phyloP scores from a whole-genome alignment of 2,329 filamentous ascomycete genomes.

The Colletotrichum liriopes region DNA sequence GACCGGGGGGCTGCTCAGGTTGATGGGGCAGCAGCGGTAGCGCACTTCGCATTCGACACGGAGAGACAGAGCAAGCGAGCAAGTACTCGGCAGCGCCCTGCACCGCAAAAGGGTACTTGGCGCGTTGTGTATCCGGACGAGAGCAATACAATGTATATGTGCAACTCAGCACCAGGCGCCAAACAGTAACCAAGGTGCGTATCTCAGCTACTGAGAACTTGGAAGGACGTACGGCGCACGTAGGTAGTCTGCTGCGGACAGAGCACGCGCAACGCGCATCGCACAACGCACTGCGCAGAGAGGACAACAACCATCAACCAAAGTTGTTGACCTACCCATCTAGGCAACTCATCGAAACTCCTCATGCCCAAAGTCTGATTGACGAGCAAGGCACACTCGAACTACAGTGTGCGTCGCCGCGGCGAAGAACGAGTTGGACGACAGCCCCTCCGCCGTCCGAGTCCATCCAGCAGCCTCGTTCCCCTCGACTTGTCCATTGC shows the following conservation, averaged over 20 bases:
- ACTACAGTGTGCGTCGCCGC: not conserved
- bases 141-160: not conserved
- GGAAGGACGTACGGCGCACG: not conserved
- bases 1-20: slow-evolving; percentile 26
- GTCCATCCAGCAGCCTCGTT: not conserved
- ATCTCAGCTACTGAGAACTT: not conserved
- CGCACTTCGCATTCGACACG: slow-evolving; percentile 19
- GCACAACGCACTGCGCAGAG: not conserved
- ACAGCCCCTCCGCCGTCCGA: not conserved
- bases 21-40: slow-evolving; percentile 38
- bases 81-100: slow-evolving; percentile 14
- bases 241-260: not conserved
- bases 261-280: not conserved
- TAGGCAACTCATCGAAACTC: not conserved
- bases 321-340: not conserved
- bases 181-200: not conserved
- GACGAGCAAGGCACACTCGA: not conserved
- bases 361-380: not conserved
- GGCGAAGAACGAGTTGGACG: not conserved
- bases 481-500: not conserved
- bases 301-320: not conserved
- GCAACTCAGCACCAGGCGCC: not conserved
- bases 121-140: not conserved
- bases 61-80: not conserved
- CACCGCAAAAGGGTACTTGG: slow-evolving; percentile 22